Base-by-base conservation (phyloP, 2,329 filamentous ascomycete genomes). In the Teratosphaeriaceae sp. region DNA sequence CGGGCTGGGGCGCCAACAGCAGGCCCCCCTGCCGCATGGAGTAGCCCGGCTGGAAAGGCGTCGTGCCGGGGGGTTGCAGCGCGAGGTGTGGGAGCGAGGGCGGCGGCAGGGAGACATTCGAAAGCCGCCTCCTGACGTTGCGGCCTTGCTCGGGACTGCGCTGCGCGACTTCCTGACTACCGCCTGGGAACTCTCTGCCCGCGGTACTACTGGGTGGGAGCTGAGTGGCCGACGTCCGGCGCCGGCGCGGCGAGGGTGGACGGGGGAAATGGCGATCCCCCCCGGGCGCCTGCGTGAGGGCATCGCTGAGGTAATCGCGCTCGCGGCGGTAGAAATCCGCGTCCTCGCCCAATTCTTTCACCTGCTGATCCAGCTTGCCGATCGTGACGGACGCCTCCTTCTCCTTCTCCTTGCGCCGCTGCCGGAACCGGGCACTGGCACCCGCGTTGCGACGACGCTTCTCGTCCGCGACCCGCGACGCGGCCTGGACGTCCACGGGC, bases 381-480 rank as follows among this genome's bases (percentile, higher is more conserved):
- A 90, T 80, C 38, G 77, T 82, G 42, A 75, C 73, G 13, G 78
- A 78, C 44, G 82, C 83, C 61, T 88, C 83, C 54, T 78, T 78
- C 61, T 90, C 85, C 61, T 84, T 82, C 57, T 88, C 85, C 66
- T 94, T 94, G 58, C 88, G 81, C 46, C 88, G 77, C 58, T 82
- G 79, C 43, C 88, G 78, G 52, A 94, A 92, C 46, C 88, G 76
- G 37, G 86, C 86, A 44, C 87, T 94, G 5, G 88, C 88, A 37
- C 85, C 85, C 30, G 88, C 88, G 58, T 94, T 94, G 40, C 87
- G 78, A 62, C 84, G 82, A 43, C 88, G 75, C 66, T 92, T 94
- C 63, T 94, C 86, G 57, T 92, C 85, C 29, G 86, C 85, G 55
- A 86, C 80, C 52, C 82, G 83, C 11, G 88, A 94, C 11, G 84